Conservation (phyloP, 768 basidiomycete species). For the Agaricus sinodeliciosus region DNA sequence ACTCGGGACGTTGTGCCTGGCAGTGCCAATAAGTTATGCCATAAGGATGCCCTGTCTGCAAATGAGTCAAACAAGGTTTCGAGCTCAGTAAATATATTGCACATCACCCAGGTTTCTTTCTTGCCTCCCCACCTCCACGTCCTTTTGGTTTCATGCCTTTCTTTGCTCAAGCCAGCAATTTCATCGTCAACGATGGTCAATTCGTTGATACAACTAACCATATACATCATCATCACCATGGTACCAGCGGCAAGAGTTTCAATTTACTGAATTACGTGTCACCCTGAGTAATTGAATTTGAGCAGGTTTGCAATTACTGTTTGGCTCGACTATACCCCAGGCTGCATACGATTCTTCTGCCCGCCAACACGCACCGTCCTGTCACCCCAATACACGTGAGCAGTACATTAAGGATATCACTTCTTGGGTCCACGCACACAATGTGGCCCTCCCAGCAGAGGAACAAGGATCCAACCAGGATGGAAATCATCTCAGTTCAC, state of each 20-base stretch:
- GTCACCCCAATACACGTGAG: conserved; percentile 4
- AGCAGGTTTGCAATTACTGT: not conserved
- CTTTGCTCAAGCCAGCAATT: not conserved
- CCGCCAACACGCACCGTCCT: not conserved
- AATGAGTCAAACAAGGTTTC: too few species aligned
- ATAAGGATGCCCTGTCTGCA: too few species aligned
- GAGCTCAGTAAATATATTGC: not conserved
- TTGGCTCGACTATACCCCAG: not conserved
- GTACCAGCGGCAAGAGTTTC: not conserved
- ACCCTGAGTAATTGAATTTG: not conserved
- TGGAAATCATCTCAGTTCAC: not conserved
- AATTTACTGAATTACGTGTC: not conserved
- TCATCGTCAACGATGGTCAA: not conserved
- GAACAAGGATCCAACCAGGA: not conserved
- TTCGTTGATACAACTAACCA: not conserved
- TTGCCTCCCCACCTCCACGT: not conserved
- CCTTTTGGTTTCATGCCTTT: not conserved
- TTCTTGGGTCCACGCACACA: not conserved
- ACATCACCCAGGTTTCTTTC: not conserved
- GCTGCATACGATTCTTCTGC: conserved; percentile 3
- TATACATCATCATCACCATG: not conserved
- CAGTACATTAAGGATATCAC: conserved; percentile 3
- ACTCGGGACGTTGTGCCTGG: too few species aligned
- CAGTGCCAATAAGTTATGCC: too few species aligned
- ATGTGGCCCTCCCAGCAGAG: not conserved